Base-by-base conservation (phyloP, 495 filamentous ascomycete genomes). In the Penicillium roqueforti region DNA sequence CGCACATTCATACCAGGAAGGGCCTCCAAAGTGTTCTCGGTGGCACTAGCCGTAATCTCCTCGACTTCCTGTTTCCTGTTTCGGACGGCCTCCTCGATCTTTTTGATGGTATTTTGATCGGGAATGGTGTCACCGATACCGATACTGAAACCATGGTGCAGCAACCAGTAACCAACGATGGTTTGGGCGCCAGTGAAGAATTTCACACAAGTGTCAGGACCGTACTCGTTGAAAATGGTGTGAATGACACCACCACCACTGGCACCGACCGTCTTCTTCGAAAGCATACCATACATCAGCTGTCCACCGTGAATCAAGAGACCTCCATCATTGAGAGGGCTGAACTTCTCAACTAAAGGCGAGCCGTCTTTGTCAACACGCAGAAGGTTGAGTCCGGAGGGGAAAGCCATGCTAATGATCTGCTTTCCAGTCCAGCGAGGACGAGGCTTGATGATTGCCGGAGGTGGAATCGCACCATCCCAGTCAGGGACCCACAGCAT, bases 391-490 rank as follows among this genome's bases (percentile, higher is more conserved):
- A 97, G 81, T 48, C 88, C 89, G 38, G 82, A 75, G 9, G 92
- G 93, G 54, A 99, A 88, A 45, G 91, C 83, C 80, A 99, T 82
- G 73, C 91, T 95, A 61, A 93, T 84, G 53, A 99, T 86, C 73
- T 99, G 93, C 72, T 99, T 99, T 60, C 93, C 93, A n/a, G 95
- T 96, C 93, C 93, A 99, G 55, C 89, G 82, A 16, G 95, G 91
- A 43, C 87, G 78, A 36, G 93, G 93, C 67, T 92, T 96, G 61
- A 93, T 51, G 54, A 99, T 95, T 9, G 92, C 91, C 13, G 93
- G 93, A 8, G 84, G 80, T 20, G 93, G 93, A 62, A 97, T 89
- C 22, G 92, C 79, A 19, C 93, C 93, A 73, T 99, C 93, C 93
- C 93, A 99, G 25, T 92, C 85, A 22, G 93, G 93, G 45, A 97